Conservation (phyloP, 2,329 filamentous ascomycete species). For the Aspergillus latus region DNA sequence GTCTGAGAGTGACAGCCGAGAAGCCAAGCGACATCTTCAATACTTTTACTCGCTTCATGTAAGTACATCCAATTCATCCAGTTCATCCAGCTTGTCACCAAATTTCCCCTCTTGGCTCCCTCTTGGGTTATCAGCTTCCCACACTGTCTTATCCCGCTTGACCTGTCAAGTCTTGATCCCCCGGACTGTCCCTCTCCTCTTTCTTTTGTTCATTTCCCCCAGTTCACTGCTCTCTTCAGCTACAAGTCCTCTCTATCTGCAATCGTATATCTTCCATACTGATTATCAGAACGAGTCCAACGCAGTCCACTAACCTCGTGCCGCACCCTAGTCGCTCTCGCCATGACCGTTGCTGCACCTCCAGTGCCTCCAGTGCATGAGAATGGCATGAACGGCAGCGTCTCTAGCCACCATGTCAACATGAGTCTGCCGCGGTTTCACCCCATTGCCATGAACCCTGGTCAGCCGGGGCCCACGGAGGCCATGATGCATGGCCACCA, state of each 20-base stretch:
- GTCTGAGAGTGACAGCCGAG: conserved; percentile 6
- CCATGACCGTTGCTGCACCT: conserved; percentile 39
- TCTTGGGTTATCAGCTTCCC: background rate
- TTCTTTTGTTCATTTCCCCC: conserved; percentile 6
- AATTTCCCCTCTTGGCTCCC: background rate
- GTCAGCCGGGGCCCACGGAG: conserved; percentile 34
- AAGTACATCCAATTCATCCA: background rate
- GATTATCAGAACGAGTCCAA: background rate
- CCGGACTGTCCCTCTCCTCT: conserved; percentile 6
- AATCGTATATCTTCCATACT: too few species aligned
- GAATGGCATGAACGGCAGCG: conserved; percentile 31
- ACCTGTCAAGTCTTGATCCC: background rate
- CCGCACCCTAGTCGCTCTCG: conserved; percentile 8
- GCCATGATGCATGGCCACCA: conserved; percentile 35
- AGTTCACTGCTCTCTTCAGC: conserved; percentile 9
- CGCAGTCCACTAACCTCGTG: conserved; percentile 15
- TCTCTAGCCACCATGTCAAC: conserved; percentile 28
- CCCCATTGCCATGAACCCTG: conserved; percentile 43
- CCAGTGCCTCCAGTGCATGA: conserved; percentile 38
- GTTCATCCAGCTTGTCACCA: conserved; percentile 1
- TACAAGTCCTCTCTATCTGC: background rate
- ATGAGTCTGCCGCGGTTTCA: conserved; percentile 40
- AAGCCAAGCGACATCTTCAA: background rate
- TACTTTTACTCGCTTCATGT: conserved; percentile 5
- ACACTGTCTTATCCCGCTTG: background rate